phyloP scores from a whole-genome alignment of 305 asterid species.

The Fraxinus greggii region DNA sequence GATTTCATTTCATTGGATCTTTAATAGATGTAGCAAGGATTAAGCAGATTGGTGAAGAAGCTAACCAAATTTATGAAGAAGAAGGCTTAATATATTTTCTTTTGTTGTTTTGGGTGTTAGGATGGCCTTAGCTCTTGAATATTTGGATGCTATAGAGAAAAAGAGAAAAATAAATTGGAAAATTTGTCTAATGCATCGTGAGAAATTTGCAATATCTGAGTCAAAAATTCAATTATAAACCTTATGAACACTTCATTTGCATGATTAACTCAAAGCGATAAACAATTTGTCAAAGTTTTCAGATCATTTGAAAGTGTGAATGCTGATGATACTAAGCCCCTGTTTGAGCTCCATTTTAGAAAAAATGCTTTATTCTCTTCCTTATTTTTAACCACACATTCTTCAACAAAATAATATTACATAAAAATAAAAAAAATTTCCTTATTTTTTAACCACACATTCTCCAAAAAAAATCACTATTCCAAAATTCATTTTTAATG shows the following conservation, averaged over 20 bases:
- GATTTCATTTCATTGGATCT: neutral
- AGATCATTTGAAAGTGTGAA: neutral
- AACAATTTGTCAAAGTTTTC: neutral
- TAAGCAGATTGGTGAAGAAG: neutral
- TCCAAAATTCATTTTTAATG: neutral
- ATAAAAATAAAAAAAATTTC: no score
- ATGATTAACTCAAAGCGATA: neutral
- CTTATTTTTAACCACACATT: neutral
- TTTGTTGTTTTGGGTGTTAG: neutral
- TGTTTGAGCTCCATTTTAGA: no score
- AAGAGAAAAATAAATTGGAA: neutral
- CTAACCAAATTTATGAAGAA: neutral
- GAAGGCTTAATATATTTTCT: neutral
- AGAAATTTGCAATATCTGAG: neutral
- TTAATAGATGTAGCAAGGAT: neutral
- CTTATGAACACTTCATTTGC: neutral
- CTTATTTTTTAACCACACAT: neutral
- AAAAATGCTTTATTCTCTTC: neutral
- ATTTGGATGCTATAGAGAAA: neutral
- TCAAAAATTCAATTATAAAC: neutral
- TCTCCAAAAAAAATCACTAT: neutral
- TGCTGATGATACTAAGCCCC: constrained; percentile 10
- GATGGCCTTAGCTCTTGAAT: neutral
- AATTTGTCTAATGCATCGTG: neutral
- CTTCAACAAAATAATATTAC: neutral